These are phyloP conservation scores for Plasmodium reichenowi DNA, from an alignment of 169 alveolate species.

Conservation along the genomic window DNA sequence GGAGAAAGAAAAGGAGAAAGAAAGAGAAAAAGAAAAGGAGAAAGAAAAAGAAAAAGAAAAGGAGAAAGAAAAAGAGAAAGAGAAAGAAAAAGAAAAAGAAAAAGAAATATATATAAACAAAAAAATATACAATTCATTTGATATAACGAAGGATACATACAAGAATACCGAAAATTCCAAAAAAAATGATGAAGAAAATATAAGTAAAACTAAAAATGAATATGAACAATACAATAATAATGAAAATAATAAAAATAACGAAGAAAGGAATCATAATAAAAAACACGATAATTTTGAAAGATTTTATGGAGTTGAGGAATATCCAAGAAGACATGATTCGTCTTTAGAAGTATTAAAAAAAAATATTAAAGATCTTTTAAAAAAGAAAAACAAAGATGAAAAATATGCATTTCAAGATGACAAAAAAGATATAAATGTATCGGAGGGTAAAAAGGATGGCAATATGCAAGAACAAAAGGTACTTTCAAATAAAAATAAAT, in stretches of 20 bases:
- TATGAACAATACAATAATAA: neutral
- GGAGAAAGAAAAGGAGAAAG: no score
- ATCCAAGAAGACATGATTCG: slow-evolving; percentile 64
- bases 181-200: slow-evolving; percentile 3
- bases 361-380: slow-evolving; percentile 37
- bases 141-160: neutral
- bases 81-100: no score
- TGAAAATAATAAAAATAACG: neutral
- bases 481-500: no score
- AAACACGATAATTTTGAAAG: slow-evolving; percentile 32
- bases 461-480: no score
- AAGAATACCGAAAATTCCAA: neutral
- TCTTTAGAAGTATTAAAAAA: slow-evolving; percentile 55
- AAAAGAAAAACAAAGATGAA: slow-evolving; percentile 27
- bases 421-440: neutral
- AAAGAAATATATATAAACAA: neutral
- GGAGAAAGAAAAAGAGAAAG: no score
- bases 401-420: neutral
- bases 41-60: neutral
- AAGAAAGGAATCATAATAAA: neutral
- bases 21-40: neutral
- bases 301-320: slow-evolving; percentile 7
- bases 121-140: neutral
- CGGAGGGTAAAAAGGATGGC: no score
- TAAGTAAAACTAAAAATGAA: neutral